Evolutionary conservation across 495 filamentous ascomycete species (phyloP), one percentile per base, ranked within the genome.

Genomic region (Penicillium mononematosum): DNA sequence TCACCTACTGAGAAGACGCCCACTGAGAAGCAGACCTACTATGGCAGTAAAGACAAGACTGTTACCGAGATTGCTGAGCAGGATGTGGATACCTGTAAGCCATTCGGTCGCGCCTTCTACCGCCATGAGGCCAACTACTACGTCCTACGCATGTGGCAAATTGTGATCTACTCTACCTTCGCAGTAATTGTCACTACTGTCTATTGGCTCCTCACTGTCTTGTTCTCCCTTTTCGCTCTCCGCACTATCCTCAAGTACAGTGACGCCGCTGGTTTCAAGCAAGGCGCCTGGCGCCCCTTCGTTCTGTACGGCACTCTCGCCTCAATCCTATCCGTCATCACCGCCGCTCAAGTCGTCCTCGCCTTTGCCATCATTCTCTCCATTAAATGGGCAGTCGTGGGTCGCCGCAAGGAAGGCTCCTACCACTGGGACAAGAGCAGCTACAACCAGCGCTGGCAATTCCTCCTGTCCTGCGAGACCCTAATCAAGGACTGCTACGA

Each of bases 51-150:
- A 38, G 34, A 41, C 4, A 42, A 10, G 29, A 14, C 29, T 3
- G 20, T 50, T 11, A 19, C 36, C 17, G 14, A 44, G 17, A 20
- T 39, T 14, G 38, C 16, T 3, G 56, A 59, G 19, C 47, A 34
- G 17, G 60, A 59, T 42, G 49, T 29, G 1, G 60, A 63, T 29
- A 63, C 34, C 61, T 53, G 48, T 38, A 61, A 61, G 45, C 59
- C 75, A 7, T 80, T 78, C 51, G 74, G 75, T 17, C 71, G 75
- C 32, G 74, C 76, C 9, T 80, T 78, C 55, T 80, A 78, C 65
- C 61, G 66, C 20, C 51, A 58, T 8, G 49, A 71, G 41, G 70
- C 76, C 5, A 66, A 69, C 31, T 79, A 77, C 59, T 59, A 66
- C 42, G 76, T 81, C 16, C 61, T 74, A 14, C 62, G 64, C 14